Percentiles rank a stretch among this genome's conserved stretches.
phyloP scores from a whole-genome alignment of 164 flowering plant genomes.

The Akebia trifoliata region DNA sequence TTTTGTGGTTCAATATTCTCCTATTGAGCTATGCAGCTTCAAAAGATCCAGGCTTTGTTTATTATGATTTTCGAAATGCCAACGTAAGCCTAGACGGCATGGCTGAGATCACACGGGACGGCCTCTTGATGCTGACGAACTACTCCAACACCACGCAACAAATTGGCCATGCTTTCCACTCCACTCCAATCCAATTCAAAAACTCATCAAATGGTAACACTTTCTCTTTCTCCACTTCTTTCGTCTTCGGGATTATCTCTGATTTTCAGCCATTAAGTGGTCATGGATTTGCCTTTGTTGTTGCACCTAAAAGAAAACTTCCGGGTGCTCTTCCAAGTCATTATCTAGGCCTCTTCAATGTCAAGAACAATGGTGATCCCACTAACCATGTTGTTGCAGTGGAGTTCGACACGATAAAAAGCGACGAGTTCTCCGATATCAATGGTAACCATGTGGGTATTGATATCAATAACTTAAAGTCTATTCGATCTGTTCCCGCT shows the following conservation, averaged over 20 bases:
- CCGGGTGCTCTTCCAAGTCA: slow-evolving; percentile 2
- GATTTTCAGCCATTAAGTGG: neutral
- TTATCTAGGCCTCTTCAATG: slow-evolving; percentile 1
- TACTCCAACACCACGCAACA: neutral
- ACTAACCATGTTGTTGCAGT: neutral
- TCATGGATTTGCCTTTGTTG: neutral
- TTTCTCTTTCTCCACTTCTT: slow-evolving; percentile 1
- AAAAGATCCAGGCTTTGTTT: neutral
- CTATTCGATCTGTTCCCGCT: neutral
- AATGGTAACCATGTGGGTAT: neutral
- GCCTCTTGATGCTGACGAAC: slow-evolving; percentile 1
- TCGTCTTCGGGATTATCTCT: neutral
- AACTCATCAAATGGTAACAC: neutral
- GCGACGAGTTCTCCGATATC: neutral
- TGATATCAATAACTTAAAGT: slow-evolving; percentile 1
- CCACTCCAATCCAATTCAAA: neutral
- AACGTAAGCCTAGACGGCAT: neutral
- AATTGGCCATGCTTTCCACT: slow-evolving; percentile 3
- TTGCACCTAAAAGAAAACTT: neutral
- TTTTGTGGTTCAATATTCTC: neutral
- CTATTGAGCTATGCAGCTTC: neutral
- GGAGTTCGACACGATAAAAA: neutral
- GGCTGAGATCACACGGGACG: neutral
- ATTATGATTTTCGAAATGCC: neutral
- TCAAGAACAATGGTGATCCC: neutral